A percentile compares a stretch with the other conserved stretches of the same genome.
Evolutionary conservation across 1,139 yeast genomes (phyloP).

Genomic region (Kluyveromyces marxianus): DNA sequence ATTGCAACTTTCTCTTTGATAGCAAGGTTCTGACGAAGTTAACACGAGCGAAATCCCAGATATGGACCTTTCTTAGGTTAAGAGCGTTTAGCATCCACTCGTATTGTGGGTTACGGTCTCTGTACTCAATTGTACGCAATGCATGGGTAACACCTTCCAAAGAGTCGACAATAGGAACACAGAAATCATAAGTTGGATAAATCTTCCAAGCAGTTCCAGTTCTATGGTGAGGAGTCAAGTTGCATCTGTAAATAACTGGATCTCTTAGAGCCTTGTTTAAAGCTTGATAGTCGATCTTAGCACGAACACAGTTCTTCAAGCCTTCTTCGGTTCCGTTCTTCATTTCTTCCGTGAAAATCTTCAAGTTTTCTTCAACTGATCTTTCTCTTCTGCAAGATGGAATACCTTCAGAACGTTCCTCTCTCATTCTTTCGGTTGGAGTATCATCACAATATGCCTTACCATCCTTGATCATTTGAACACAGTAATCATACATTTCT

Average conservation of each 20-base stretch:
- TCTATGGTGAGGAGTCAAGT: slow-evolving; percentile 93
- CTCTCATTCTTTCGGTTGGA: slow-evolving; percentile 89
- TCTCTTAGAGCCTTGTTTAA: slow-evolving; percentile 92
- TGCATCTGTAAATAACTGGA: slow-evolving; percentile 94
- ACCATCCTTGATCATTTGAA: slow-evolving; percentile 84
- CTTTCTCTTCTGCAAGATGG: slow-evolving; percentile 87
- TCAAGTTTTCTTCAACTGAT: slow-evolving; percentile 81
- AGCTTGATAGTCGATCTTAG: slow-evolving; percentile 85
- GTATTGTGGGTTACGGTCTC: slow-evolving; percentile 96
- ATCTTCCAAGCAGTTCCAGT: slow-evolving; percentile 89
- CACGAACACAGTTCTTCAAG: slow-evolving; percentile 82
- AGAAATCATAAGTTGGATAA: slow-evolving; percentile 97
- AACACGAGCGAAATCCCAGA: slow-evolving; percentile 97
- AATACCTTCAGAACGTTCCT: slow-evolving; percentile 95
- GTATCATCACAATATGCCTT: slow-evolving; percentile 97
- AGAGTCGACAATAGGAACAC: slow-evolving; percentile 93
- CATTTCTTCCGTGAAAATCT: slow-evolving; percentile 83
- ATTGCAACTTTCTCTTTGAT: slow-evolving; percentile 94
- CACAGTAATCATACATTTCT: slow-evolving; percentile 77
- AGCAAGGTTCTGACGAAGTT: slow-evolving; percentile 90
- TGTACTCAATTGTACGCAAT: slow-evolving; percentile 91
- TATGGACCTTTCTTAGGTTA: slow-evolving; percentile 78
- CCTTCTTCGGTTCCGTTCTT: slow-evolving; percentile 88
- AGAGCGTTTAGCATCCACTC: slow-evolving; percentile 87
- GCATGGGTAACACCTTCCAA: slow-evolving; percentile 97